Percentiles rank a stretch among this genome's conserved stretches.
phyloP scores from a whole-genome alignment of 257 asterid species.

The Ophiorrhiza pumila region DNA sequence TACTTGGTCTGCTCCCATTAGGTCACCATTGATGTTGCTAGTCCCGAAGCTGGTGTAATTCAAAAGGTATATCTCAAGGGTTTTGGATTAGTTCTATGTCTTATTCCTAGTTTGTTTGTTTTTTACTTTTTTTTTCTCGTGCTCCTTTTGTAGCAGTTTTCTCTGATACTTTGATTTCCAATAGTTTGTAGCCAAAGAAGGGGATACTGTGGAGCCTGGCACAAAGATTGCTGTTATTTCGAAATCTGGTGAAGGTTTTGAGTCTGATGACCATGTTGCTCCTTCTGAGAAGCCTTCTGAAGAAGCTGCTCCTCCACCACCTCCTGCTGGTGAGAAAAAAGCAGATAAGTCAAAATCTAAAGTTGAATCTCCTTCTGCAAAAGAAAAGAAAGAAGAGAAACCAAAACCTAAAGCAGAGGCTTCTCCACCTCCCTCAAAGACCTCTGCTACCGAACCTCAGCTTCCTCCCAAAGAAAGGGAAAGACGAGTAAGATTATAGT shows the following conservation, averaged over 20 bases:
- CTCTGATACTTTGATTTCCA: slow-evolving; percentile 4
- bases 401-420: slow-evolving; percentile 53
- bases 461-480: slow-evolving; percentile 97
- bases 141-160: slow-evolving; percentile 17
- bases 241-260: slow-evolving; percentile 70
- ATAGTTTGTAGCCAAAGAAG: slow-evolving; percentile 85
- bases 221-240: slow-evolving; percentile 83
- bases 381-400: slow-evolving; percentile 32
- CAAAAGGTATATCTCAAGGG: slow-evolving; percentile 56
- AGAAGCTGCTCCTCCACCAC: slow-evolving; percentile 40
- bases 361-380: slow-evolving; percentile 48
- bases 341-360: slow-evolving; percentile 53
- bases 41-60: slow-evolving; percentile 98
- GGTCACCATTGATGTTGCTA: slow-evolving; percentile 97
- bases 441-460: slow-evolving; percentile 82
- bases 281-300: slow-evolving; percentile 78
- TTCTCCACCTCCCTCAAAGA: slow-evolving; percentile 54
- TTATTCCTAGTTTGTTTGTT: background rate
- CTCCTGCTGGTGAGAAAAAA: slow-evolving; percentile 37
- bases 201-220: slow-evolving; percentile 96
- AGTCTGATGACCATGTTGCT: slow-evolving; percentile 64
- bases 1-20: slow-evolving; percentile 21
- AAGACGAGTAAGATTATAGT: slow-evolving; percentile 62
- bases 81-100: background rate
- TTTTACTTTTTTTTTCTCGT: background rate